Conservation (phyloP, 2,329 filamentous ascomycete genomes). For the Fusarium bactridioides region DNA sequence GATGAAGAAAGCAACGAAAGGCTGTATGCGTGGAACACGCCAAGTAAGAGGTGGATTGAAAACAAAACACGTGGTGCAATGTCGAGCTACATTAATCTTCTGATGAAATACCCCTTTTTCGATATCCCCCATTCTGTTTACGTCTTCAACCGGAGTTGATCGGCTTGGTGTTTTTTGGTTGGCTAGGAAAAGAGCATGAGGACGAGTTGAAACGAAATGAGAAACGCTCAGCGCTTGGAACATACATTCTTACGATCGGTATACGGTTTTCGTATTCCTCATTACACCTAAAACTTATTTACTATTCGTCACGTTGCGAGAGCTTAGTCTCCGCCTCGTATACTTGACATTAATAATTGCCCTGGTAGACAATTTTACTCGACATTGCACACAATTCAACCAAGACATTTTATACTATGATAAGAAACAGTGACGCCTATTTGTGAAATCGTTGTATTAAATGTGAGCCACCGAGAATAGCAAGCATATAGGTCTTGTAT, state of each 20-base stretch:
- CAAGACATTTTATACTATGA: neutral
- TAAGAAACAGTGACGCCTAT: neutral
- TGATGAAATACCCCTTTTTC: slow-evolving; percentile 38
- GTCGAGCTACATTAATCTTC: slow-evolving; percentile 38
- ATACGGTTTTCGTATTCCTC: slow-evolving; percentile 28
- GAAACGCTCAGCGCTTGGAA: slow-evolving; percentile 36
- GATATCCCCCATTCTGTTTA: slow-evolving; percentile 36
- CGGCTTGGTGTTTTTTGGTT: slow-evolving; percentile 40
- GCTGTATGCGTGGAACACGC: slow-evolving; percentile 12
- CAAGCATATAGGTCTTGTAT: neutral
- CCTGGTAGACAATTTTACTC: slow-evolving; percentile 46
- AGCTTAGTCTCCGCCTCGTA: slow-evolving; percentile 33
- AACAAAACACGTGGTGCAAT: slow-evolving; percentile 35
- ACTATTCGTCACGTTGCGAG: slow-evolving; percentile 36
- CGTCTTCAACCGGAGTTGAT: slow-evolving; percentile 39
- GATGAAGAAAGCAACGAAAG: slow-evolving; percentile 35
- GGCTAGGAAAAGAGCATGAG: slow-evolving; percentile 22
- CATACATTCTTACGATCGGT: slow-evolving; percentile 30
- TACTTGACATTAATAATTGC: slow-evolving; percentile 43
- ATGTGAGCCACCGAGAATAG: neutral
- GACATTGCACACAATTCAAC: slow-evolving; percentile 39
- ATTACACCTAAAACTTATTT: slow-evolving; percentile 39
- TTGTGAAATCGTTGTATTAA: neutral
- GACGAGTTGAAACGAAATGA: slow-evolving; percentile 31
- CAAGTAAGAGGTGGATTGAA: slow-evolving; percentile 6